Percentiles rank a stretch among this genome's conserved stretches.
phyloP scores from a whole-genome alignment of 1,139 yeast genomes.

The Saccharomyces pastorianus region DNA sequence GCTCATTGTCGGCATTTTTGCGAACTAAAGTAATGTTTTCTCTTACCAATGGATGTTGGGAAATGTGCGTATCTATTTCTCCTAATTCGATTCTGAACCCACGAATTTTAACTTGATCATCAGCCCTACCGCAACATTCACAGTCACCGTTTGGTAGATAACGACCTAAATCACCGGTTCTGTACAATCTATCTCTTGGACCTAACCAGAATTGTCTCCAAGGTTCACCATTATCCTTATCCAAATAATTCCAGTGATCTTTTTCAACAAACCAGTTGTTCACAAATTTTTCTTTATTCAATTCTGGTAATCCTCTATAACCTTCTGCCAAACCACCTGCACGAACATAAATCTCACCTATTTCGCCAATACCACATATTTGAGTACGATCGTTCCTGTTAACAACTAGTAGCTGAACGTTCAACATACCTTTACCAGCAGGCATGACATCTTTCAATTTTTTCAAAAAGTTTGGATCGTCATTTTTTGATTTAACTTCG shows the following conservation, averaged over 20 bases:
- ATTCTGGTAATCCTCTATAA: conserved; percentile 81
- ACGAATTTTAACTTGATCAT: conserved; percentile 95
- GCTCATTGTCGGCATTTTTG: conserved; percentile 87
- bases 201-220: conserved; percentile 88
- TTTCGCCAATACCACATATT: conserved; percentile 96
- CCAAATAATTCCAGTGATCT: conserved; percentile 51
- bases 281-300: conserved; percentile 79
- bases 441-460: conserved; percentile 94
- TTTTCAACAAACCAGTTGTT: conserved; percentile 78
- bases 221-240: conserved; percentile 41
- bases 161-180: conserved; percentile 97
- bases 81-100: conserved; percentile 98
- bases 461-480: conserved; percentile 67
- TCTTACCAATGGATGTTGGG: conserved; percentile 85
- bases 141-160: conserved; percentile 95
- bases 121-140: conserved; percentile 98
- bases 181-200: conserved; percentile 87
- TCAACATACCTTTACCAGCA: conserved; percentile 95
- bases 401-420: conserved; percentile 88
- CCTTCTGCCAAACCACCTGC: conserved; percentile 98
- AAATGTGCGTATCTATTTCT: conserved; percentile 93
- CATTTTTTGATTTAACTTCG: conserved; percentile 67
- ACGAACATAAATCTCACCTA: conserved; percentile 95
- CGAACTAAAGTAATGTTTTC: conserved; percentile 91
- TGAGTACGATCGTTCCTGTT: conserved; percentile 81